A percentile compares a stretch with the other conserved stretches of the same genome.
These are phyloP conservation scores for Clavariopsis aquatica DNA, from an alignment of 495 filamentous ascomycete species.

Conservation along the genomic window DNA sequence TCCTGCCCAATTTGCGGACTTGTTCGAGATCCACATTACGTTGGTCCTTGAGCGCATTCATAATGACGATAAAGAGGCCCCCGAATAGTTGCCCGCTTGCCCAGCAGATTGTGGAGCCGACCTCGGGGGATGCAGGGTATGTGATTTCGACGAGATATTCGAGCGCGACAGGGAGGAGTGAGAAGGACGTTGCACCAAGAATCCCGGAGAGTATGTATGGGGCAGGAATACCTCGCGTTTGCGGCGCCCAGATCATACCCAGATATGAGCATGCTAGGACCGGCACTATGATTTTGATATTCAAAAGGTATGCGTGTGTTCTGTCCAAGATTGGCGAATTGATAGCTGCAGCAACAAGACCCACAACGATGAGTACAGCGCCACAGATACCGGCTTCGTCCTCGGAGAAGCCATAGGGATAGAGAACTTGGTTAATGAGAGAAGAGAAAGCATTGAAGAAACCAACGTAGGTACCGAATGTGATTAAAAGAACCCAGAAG, in stretches of 20 bases:
- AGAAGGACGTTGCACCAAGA: constrained; percentile 79
- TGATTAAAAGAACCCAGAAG: constrained; percentile 74
- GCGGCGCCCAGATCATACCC: constrained; percentile 76
- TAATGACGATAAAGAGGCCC: constrained; percentile 77
- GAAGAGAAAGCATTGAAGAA: constrained; percentile 92
- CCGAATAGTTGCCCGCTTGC: constrained; percentile 77
- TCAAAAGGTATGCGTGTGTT: constrained; percentile 73
- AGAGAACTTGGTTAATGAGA: constrained; percentile 85
- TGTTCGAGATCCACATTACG: constrained; percentile 16
- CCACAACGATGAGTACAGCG: constrained; percentile 85
- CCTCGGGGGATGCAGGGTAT: constrained; percentile 83
- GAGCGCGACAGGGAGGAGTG: constrained; percentile 76
- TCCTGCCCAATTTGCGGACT: constrained; percentile 19
- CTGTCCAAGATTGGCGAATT: constrained; percentile 79
- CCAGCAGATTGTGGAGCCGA: constrained; percentile 82
- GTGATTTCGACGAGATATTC: constrained; percentile 87
- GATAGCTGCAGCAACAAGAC: constrained; percentile 74
- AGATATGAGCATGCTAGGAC: constrained; percentile 73
- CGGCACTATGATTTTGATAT: constrained; percentile 75
- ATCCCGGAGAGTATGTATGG: constrained; percentile 68
- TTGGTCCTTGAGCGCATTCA: constrained; percentile 71
- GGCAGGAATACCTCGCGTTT: constrained; percentile 64
- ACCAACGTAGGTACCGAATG: constrained; percentile 82
- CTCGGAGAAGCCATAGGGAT: constrained; percentile 77
- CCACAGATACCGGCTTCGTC: constrained; percentile 86